These are phyloP conservation scores for Xylaria sp. DNA, from an alignment of 2,329 filamentous ascomycete species.

Conservation along the genomic window DNA sequence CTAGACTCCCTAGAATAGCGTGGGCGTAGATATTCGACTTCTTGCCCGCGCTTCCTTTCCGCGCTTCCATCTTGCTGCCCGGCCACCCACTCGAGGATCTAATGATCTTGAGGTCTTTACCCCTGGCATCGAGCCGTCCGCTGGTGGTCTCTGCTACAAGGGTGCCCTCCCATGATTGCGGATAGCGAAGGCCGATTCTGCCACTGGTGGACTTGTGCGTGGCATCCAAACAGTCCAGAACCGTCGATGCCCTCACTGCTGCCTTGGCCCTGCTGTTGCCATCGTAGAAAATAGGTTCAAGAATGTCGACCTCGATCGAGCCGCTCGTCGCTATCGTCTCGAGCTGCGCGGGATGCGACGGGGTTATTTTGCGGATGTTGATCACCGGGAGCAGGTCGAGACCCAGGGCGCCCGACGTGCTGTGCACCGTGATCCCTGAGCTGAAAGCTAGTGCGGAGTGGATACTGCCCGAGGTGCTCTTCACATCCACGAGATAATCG, in stretches of 20 bases:
- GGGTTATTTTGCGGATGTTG: constrained; percentile 42
- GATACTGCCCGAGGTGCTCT: constrained; percentile 60
- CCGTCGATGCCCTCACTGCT: constrained; percentile 15
- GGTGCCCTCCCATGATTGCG: constrained; percentile 61
- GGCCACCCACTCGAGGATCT: constrained; percentile 49
- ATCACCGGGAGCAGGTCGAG: constrained; percentile 59
- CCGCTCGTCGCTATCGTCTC: constrained; percentile 60
- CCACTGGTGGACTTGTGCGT: constrained; percentile 60
- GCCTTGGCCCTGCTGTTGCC: constrained; percentile 25
- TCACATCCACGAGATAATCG: constrained; percentile 59
- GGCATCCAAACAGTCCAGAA: constrained; percentile 52
- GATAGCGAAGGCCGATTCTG: constrained; percentile 57
- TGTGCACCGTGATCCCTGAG: constrained; percentile 51
- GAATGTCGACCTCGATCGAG: constrained; percentile 52
- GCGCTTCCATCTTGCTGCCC: constrained; percentile 50
- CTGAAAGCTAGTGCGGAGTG: constrained; percentile 55
- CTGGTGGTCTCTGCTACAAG: constrained; percentile 55
- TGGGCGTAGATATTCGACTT: constrained; percentile 51
- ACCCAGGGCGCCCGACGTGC: constrained; percentile 56
- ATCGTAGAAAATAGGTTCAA: constrained; percentile 59
- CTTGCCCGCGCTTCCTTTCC: constrained; percentile 52
- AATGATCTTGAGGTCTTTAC: constrained; percentile 57
- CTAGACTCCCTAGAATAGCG: constrained; percentile 48
- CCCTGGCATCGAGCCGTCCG: constrained; percentile 55
- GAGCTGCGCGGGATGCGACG: constrained; percentile 47